phyloP scores from a whole-genome alignment of 495 filamentous ascomycete species.

The Annulohypoxylon maeteangense region DNA sequence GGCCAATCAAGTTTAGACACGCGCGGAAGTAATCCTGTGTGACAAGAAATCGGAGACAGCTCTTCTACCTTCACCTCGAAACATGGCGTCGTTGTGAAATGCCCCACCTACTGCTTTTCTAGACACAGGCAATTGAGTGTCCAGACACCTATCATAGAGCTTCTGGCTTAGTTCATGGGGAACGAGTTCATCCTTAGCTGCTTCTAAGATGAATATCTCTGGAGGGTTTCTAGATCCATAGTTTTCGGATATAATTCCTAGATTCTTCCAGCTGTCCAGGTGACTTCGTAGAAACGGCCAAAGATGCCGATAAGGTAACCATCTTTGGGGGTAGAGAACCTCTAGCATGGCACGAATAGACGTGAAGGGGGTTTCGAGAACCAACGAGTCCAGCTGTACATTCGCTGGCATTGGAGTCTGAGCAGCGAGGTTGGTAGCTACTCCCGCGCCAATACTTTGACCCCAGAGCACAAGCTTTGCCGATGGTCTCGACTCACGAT shows the following conservation, averaged over 20 bases:
- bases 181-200: constrained; percentile 75
- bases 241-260: constrained; percentile 49
- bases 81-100: constrained; percentile 59
- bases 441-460: constrained; percentile 76
- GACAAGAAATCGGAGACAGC: constrained; percentile 51
- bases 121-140: constrained; percentile 53
- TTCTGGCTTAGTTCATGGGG: constrained; percentile 65
- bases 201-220: constrained; percentile 68
- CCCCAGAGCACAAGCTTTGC: constrained; percentile 77
- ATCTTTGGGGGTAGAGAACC: constrained; percentile 81
- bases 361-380: constrained; percentile 82
- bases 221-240: constrained; percentile 40
- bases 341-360: constrained; percentile 78
- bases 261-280: constrained; percentile 58
- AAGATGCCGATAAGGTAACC: constrained; percentile 74
- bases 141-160: constrained; percentile 57
- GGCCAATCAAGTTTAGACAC: constrained; percentile 30
- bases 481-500: constrained; percentile 36
- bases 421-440: constrained; percentile 63
- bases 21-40: constrained; percentile 32
- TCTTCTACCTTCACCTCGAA: constrained; percentile 54
- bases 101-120: constrained; percentile 52
- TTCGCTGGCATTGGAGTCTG: constrained; percentile 40
- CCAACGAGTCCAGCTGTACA: constrained; percentile 59
- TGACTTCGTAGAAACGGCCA: constrained; percentile 62